phyloP scores from a whole-genome alignment of 2,329 filamentous ascomycete genomes.

The Sclerotinia glacialis region DNA sequence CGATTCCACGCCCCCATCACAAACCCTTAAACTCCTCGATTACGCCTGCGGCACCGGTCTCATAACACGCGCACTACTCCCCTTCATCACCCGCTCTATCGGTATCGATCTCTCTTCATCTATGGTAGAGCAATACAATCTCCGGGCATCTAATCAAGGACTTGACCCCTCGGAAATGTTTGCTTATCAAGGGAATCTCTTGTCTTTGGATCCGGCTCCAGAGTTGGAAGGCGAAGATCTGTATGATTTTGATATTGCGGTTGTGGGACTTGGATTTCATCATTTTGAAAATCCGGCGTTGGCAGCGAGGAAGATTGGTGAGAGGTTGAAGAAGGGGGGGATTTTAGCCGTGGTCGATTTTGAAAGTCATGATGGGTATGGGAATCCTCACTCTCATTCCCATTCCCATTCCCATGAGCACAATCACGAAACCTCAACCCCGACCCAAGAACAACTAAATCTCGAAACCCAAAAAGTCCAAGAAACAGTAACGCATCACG shows the following conservation, averaged over 20 bases:
- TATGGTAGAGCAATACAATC: slow-evolving; percentile 69
- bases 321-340: slow-evolving; percentile 63
- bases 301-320: slow-evolving; percentile 56
- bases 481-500: slow-evolving; percentile 61
- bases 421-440: slow-evolving; percentile 21
- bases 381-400: slow-evolving; percentile 25
- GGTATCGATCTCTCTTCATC: slow-evolving; percentile 69
- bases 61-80: slow-evolving; percentile 47
- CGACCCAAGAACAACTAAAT: not conserved
- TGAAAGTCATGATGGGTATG: slow-evolving; percentile 48
- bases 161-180: slow-evolving; percentile 52
- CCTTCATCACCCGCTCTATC: slow-evolving; percentile 59
- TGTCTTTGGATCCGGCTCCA: slow-evolving; percentile 28
- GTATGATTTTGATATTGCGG: slow-evolving; percentile 65
- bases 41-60: slow-evolving; percentile 74
- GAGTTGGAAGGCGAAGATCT: slow-evolving; percentile 46
- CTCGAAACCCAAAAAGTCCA: slow-evolving; percentile 38
- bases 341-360: slow-evolving; percentile 68
- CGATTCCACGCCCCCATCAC: not conserved
- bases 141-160: slow-evolving; percentile 54
- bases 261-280: slow-evolving; percentile 62
- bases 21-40: slow-evolving; percentile 52
- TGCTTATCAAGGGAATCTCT: slow-evolving; percentile 58
- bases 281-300: slow-evolving; percentile 65
- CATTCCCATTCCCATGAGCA: slow-evolving; percentile 34